phyloP scores from a whole-genome alignment of 2,329 filamentous ascomycete species.

The Metarhizium anisopliae region DNA sequence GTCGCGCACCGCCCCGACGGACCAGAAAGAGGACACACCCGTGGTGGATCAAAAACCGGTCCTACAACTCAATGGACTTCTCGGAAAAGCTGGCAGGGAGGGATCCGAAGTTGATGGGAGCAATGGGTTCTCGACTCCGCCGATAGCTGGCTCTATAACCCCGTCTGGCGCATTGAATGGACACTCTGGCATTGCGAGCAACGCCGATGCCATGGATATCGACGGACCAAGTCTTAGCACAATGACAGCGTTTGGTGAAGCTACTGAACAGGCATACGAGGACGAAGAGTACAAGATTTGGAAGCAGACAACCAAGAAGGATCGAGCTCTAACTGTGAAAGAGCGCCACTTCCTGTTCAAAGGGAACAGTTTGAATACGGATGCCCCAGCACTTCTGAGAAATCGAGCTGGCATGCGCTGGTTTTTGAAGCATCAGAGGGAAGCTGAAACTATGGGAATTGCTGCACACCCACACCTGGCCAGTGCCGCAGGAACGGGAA shows the following conservation, averaged over 20 bases:
- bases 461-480: slow-evolving; percentile 28
- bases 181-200: slow-evolving; percentile 57
- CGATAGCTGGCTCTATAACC: slow-evolving; percentile 64
- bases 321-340: slow-evolving; percentile 76
- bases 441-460: slow-evolving; percentile 45
- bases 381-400: slow-evolving; percentile 79
- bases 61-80: slow-evolving; percentile 55
- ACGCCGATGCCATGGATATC: slow-evolving; percentile 78
- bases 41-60: slow-evolving; percentile 65
- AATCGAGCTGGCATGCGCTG: slow-evolving; percentile 84
- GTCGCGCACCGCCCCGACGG: slow-evolving; percentile 63
- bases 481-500: slow-evolving; percentile 28
- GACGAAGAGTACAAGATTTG: slow-evolving; percentile 96
- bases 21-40: slow-evolving; percentile 72
- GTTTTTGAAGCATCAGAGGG: slow-evolving; percentile 71
- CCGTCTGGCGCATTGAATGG: slow-evolving; percentile 61
- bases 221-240: slow-evolving; percentile 67
- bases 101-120: slow-evolving; percentile 81
- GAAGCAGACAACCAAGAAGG: slow-evolving; percentile 98
- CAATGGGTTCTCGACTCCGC: slow-evolving; percentile 71
- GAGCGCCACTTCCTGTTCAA: slow-evolving; percentile 82
- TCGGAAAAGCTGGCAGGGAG: slow-evolving; percentile 49
- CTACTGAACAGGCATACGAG: slow-evolving; percentile 67
- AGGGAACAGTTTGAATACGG: slow-evolving; percentile 72
- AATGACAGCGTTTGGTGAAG: slow-evolving; percentile 54